These are phyloP conservation scores for Gnaphalium uliginosum DNA, from an alignment of 129 eudicot species.

Conservation along the genomic window DNA sequence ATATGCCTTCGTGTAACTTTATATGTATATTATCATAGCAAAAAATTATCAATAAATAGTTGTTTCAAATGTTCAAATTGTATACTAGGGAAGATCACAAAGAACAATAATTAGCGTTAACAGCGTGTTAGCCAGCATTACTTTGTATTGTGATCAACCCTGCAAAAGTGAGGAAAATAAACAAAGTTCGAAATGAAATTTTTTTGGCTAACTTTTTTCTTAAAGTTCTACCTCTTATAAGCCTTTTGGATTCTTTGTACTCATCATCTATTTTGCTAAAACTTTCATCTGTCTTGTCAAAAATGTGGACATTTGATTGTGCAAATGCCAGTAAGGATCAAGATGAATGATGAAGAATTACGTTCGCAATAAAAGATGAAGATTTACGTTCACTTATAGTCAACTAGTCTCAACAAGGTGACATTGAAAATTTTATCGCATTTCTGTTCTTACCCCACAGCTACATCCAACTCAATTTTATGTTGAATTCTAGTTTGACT, in stretches of 20 bases:
- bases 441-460: no score
- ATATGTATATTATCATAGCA: conserved; percentile 5
- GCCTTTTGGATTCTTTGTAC: not conserved
- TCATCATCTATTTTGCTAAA: not conserved
- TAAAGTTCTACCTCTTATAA: no score
- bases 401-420: no score
- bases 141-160: not conserved
- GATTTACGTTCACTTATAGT: no score
- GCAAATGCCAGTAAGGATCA: no score
- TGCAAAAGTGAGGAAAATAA: not conserved
- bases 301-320: not conserved
- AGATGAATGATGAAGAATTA: no score
- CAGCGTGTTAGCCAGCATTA: not conserved
- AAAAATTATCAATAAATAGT: not conserved
- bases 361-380: no score
- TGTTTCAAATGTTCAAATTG: not conserved
- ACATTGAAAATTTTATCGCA: no score
- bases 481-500: no score
- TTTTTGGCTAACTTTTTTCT: not conserved
- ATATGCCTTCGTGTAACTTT: not conserved
- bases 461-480: no score
- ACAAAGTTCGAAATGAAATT: not conserved
- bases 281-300: not conserved
- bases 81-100: not conserved
- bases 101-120: not conserved